Evolutionary conservation across 768 basidiomycete species (phyloP).

Genomic region (Tulasnella sp.): DNA sequence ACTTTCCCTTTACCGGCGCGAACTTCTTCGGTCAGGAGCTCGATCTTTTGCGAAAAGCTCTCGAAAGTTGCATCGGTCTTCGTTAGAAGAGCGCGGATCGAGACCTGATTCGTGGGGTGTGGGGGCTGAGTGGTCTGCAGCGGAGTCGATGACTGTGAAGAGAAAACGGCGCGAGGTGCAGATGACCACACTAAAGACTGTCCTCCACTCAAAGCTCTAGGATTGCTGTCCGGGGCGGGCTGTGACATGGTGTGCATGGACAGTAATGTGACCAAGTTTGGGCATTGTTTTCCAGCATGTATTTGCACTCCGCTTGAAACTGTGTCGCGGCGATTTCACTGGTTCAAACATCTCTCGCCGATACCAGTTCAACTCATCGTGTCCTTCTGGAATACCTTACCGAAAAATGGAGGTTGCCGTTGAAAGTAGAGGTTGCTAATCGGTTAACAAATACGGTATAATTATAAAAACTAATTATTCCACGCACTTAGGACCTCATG

Average conservation of each 20-base stretch:
- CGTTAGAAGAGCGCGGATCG: neutral
- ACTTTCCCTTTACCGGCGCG: too few relatives aligned
- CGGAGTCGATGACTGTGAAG: too few relatives aligned
- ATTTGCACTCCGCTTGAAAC: too few relatives aligned
- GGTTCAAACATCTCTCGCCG: neutral
- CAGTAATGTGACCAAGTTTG: too few relatives aligned
- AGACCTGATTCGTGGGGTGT: too few relatives aligned
- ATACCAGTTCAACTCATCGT: neutral
- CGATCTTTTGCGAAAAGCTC: neutral
- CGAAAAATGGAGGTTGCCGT: neutral
- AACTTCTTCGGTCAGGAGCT: neutral
- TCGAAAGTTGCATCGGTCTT: slow-evolving; percentile 2
- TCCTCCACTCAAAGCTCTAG: too few relatives aligned
- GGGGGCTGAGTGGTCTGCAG: too few relatives aligned
- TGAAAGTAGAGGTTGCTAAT: neutral
- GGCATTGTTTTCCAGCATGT: too few relatives aligned
- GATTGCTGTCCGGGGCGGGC: too few relatives aligned
- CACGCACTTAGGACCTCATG: slow-evolving; percentile 3
- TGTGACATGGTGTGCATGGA: too few relatives aligned
- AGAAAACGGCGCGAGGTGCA: too few relatives aligned
- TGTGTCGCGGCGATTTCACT: neutral
- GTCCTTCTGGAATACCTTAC: neutral
- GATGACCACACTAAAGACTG: too few relatives aligned
- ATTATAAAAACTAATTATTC: neutral
- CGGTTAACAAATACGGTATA: neutral